A percentile compares a stretch with the other conserved stretches of the same genome.
These are phyloP conservation scores for Termitomyces sp. DNA, from an alignment of 1,284 basidiomycete genomes.

Conservation along the genomic window DNA sequence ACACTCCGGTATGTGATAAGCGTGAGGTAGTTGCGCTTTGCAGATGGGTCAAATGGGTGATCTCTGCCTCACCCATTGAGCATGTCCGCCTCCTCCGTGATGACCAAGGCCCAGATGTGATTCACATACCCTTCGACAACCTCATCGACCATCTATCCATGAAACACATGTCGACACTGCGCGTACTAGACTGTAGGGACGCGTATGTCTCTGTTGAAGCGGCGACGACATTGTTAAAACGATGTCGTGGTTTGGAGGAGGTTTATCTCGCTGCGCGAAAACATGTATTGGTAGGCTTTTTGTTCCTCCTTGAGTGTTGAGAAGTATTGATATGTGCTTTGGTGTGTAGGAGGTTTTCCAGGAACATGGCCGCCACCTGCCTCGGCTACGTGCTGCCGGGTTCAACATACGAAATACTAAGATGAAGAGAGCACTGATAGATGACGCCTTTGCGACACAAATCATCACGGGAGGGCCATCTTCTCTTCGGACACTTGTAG, in stretches of 20 bases:
- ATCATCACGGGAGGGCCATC: constrained; percentile 22
- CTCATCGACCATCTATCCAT: constrained; percentile 37
- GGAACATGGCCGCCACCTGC: constrained; percentile 15
- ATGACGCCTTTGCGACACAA: constrained; percentile 18
- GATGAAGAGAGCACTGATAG: constrained; percentile 15
- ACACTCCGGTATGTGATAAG: constrained; percentile 22
- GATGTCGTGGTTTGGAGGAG: constrained; percentile 24
- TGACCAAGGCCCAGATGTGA: constrained; percentile 16
- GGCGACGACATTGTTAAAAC: constrained; percentile 8
- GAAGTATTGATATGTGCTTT: not conserved
- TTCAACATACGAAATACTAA: constrained; percentile 28
- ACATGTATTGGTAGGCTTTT: constrained; percentile 25
- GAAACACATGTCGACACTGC: constrained; percentile 33
- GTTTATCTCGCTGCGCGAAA: constrained; percentile 24
- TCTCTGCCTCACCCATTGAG: constrained; percentile 36
- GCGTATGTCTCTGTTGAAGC: constrained; percentile 30
- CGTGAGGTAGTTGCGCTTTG: constrained; percentile 33
- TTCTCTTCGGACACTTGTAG: constrained; percentile 22
- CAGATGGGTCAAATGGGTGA: constrained; percentile 40
- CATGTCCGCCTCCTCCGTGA: constrained; percentile 30
- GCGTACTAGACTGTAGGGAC: constrained; percentile 30
- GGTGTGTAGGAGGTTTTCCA: constrained; percentile 20
- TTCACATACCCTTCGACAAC: constrained; percentile 33
- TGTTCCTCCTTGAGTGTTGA: not conserved
- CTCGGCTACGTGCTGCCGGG: constrained; percentile 22